Percentiles rank a stretch among this genome's conserved stretches.
These are phyloP conservation scores for Globisporangium apiculatum DNA, from an alignment of 352 stramenopile species.

Conservation along the genomic window DNA sequence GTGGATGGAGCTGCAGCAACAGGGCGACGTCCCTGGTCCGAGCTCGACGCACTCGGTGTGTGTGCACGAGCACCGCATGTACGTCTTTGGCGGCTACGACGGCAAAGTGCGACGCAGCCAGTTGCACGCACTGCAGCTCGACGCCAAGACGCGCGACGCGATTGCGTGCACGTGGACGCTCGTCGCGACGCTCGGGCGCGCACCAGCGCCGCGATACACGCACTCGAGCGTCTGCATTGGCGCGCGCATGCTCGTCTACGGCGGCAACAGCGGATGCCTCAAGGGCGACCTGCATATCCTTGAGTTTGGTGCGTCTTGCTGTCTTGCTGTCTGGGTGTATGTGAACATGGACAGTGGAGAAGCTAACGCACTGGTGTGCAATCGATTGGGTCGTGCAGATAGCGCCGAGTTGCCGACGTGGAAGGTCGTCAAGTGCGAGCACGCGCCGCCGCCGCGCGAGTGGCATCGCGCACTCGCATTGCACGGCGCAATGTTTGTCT, in stretches of 20 bases:
- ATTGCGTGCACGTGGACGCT: conserved; percentile 38
- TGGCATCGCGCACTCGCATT: conserved; percentile 44
- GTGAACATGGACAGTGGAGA: background rate
- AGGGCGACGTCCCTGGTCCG: conserved; percentile 33
- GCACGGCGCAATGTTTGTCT: conserved; percentile 41
- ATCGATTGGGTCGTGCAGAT: conserved; percentile 7
- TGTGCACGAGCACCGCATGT: conserved; percentile 40
- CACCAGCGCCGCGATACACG: conserved; percentile 39
- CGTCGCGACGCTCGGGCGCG: conserved; percentile 26
- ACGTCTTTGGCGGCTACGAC: conserved; percentile 58
- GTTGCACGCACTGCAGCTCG: conserved; percentile 37
- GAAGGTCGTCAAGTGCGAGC: conserved; percentile 35
- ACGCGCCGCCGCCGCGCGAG: conserved; percentile 30
- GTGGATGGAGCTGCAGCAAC: conserved; percentile 37
- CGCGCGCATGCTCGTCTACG: conserved; percentile 46
- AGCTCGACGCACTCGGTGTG: conserved; percentile 51
- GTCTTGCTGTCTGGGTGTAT: background rate
- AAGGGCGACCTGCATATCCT: conserved; percentile 50
- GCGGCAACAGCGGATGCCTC: conserved; percentile 49
- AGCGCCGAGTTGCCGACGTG: conserved; percentile 29
- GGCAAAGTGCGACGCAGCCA: conserved; percentile 44
- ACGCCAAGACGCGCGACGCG: conserved; percentile 18
- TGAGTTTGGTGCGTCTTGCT: conserved; percentile 23
- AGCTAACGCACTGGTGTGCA: background rate
- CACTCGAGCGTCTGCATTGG: conserved; percentile 39